Evolutionary conservation across 306 rosid genomes (phyloP), one percentile per base, ranked within the genome.

Genomic region (Herpetospermum pedunculosum): DNA sequence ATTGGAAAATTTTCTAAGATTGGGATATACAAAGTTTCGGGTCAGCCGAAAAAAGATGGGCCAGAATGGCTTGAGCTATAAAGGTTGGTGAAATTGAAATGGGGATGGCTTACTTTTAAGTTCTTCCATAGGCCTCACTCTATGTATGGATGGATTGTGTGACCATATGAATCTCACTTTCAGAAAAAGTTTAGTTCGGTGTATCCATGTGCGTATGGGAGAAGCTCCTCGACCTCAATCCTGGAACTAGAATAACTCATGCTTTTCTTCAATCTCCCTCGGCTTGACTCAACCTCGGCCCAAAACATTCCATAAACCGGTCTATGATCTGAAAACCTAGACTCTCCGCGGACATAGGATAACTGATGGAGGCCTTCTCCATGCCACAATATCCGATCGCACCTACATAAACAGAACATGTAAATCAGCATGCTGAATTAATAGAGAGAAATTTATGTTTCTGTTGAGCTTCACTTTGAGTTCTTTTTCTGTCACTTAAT

Each of bases 291-390:
- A 65, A 95, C 97, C 90, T 95, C 99, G 3, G 97, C 97, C 92
- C 93, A 88, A 81, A 95, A 95, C 62, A 91, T 74, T 41, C 97
- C 97, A 54, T 89, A 95, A 50, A 95, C 99, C 1, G 97, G 99
- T 80, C 97, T 85, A 78, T 95, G 99, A 77, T 95, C 99, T 30
- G 99, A 95, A 77, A 95, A 95, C 32, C 90, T 85, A 6, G 99
- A 95, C 73, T 92, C 97, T 16, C 99, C 97, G 1, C 99, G 99
- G 74, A 89, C 99, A 49, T 95, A 95, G 15, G 97, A 89, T 77
- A 73, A 29, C 82, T 95, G 99, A 80, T 88, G 99, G 23, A 95
- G 97, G 43, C 99, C 99, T 85, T 95, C 97, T 37, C 97, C 99
- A 29, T 85, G 82, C 99, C 97, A 95, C 85, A 95, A 79, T 72